Evolutionary conservation across 2,329 filamentous ascomycete genomes (phyloP).

Genomic region (Colletotrichum sublineola): DNA sequence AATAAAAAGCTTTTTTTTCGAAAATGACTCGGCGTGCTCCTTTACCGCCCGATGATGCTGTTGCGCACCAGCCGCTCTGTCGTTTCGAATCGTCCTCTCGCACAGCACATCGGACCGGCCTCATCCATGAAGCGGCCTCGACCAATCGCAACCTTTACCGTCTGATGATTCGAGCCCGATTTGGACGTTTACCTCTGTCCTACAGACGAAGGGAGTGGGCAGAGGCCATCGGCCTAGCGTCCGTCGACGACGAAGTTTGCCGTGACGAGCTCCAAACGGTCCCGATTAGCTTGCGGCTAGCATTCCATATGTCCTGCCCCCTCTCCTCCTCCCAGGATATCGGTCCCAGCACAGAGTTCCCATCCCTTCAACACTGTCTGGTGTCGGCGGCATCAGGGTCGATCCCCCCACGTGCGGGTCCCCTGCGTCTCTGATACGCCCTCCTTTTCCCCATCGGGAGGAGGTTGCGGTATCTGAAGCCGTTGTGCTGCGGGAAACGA

Average conservation of each 20-base stretch:
- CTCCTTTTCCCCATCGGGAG: conserved; percentile 29
- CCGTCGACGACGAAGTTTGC: background rate
- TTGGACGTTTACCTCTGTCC: background rate
- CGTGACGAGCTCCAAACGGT: background rate
- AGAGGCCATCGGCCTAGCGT: background rate
- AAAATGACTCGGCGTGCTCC: conserved; percentile 17
- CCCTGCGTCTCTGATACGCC: conserved; percentile 27
- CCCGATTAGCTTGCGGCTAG: background rate
- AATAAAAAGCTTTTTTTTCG: background rate
- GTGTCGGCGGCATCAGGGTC: conserved; percentile 12
- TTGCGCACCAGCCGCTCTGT: conserved; percentile 29
- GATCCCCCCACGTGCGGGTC: conserved; percentile 29
- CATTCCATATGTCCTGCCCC: background rate
- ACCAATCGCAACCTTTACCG: conserved; percentile 28
- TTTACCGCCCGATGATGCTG: background rate
- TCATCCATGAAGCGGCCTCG: conserved; percentile 22
- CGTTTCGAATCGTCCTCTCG: conserved; percentile 28
- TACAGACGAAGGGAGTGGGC: background rate
- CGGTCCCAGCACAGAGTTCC: background rate
- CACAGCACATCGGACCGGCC: conserved; percentile 13
- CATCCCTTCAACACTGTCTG: background rate
- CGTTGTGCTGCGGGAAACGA: conserved; percentile 17
- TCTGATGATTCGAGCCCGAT: conserved; percentile 5
- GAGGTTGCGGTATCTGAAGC: conserved; percentile 41
- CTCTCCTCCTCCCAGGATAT: too few relatives aligned